A percentile compares a stretch with the other conserved stretches of the same genome.
These are phyloP conservation scores for Amanita pseudoporphyria DNA, from an alignment of 768 basidiomycete genomes.

Conservation along the genomic window DNA sequence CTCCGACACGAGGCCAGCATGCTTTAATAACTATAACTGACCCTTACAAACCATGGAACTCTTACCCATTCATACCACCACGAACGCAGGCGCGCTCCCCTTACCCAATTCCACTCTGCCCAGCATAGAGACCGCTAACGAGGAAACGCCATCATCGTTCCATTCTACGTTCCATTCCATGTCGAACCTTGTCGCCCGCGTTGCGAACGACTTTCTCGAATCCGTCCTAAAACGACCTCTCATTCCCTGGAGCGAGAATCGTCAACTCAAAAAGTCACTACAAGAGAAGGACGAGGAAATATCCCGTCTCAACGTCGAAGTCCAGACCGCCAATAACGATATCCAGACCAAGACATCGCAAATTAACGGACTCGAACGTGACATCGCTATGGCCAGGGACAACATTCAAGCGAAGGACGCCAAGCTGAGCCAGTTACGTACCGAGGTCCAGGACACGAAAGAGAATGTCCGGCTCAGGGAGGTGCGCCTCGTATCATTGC, in stretches of 20 bases:
- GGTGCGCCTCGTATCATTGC: not conserved
- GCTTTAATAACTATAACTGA: constrained; percentile 4
- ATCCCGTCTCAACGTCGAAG: not conserved
- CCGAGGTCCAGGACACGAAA: constrained; percentile 4
- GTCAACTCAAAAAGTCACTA: constrained; percentile 1
- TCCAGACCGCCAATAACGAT: not conserved
- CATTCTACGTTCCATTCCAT: not conserved
- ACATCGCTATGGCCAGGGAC: not conserved
- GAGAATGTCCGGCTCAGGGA: not conserved
- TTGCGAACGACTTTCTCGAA: constrained; percentile 5
- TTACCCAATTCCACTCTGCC: not conserved
- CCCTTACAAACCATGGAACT: not conserved
- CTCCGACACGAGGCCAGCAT: constrained; percentile 2
- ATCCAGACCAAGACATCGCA: not conserved
- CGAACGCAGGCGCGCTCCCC: not conserved
- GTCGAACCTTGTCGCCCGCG: constrained; percentile 4
- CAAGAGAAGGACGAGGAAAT: constrained; percentile 5
- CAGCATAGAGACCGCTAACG: not conserved
- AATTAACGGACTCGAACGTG: not conserved
- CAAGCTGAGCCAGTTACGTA: not conserved
- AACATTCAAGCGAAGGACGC: not conserved
- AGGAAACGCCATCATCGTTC: not conserved
- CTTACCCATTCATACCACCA: not conserved
- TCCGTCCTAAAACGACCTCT: constrained; percentile 5
- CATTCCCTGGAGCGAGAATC: constrained; percentile 4